Base-by-base conservation (phyloP, 1,284 basidiomycete species). In the Chiua sp. region DNA sequence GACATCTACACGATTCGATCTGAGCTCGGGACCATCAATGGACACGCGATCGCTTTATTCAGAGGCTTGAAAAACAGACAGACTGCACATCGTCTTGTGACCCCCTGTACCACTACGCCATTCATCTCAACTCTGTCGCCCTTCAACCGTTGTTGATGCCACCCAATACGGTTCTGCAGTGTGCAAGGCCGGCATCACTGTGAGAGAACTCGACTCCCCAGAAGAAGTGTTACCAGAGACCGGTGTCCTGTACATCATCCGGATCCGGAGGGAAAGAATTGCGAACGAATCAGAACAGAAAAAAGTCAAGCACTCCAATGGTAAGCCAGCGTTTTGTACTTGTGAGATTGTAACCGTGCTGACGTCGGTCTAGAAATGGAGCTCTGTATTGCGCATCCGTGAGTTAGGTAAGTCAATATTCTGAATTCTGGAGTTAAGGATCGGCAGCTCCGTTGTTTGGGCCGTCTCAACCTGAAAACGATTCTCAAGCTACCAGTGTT, bases 61-160 rank as follows among this genome's bases (percentile, higher is more conserved):
- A 98, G 98, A 61, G 98, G 99, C 77, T 84, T 99, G 69, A 98
- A 98, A 85, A 98, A 99, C 73, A 98, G 98, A 46, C 89, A 98
- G 60, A 99, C 98, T 0, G 96, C 98, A 2, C 98, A 99, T 81
- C 94, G 92, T 68, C 86, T 99, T 55, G 97, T 98, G 69, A 93
- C 93, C 48, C 83, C 99, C 12, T 99, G 10, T 94, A 88, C 69
- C 84, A 97, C 52, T 99, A 99, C 82, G 90, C 91, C 48, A 95
- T 98, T 52, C 92, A 89, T 59, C 86, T 99, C 76, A 98, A 98
- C 84, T 98, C 98, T 72, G 96, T 99, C 60, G 88, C 97, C 15
- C 98, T 98, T 12, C 82, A 87, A 4, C 88, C 91, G n/a, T 85
- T 99, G 61, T 83, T 89, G 37, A 98, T 99, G 96, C 98, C 98